A percentile compares a stretch with the other conserved stretches of the same genome.
These are phyloP conservation scores for Aspergillus fumigatus DNA, from an alignment of 2,329 filamentous ascomycete species.

Conservation along the genomic window DNA sequence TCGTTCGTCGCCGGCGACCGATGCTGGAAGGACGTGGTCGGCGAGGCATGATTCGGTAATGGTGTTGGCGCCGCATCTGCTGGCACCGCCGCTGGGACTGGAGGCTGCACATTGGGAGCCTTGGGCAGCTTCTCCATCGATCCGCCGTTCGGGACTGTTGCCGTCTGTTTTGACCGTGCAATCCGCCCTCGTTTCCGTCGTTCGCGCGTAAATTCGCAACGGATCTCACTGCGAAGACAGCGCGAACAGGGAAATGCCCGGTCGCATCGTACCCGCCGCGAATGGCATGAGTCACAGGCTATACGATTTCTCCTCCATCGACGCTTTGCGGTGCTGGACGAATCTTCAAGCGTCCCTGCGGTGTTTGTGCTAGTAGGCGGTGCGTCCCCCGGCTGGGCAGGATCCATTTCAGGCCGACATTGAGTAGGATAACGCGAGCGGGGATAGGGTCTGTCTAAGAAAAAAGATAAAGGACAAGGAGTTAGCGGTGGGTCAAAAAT, in stretches of 20 bases:
- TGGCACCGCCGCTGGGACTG: not conserved
- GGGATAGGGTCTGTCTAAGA: not conserved
- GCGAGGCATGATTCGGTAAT: constrained; percentile 17
- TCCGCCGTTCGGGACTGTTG: constrained; percentile 6
- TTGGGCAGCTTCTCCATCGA: constrained; percentile 3
- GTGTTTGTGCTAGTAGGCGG: constrained; percentile 13
- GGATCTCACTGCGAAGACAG: constrained; percentile 66
- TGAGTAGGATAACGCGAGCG: not conserved
- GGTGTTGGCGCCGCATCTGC: constrained; percentile 14
- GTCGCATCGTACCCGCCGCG: constrained; percentile 88
- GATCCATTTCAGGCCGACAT: constrained; percentile 31
- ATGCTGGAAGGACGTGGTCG: constrained; percentile 20
- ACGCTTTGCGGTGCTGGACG: constrained; percentile 24
- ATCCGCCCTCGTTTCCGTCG: constrained; percentile 93
- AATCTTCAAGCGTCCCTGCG: constrained; percentile 11
- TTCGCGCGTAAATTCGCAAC: constrained; percentile 84
- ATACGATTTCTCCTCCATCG: constrained; percentile 36
- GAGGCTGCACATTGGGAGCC: not conserved
- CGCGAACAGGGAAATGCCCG: constrained; percentile 87
- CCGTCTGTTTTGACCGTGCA: constrained; percentile 66
- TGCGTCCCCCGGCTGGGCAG: constrained; percentile 25
- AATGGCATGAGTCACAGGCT: constrained; percentile 93
- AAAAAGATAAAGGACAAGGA: not conserved
- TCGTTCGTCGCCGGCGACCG: constrained; percentile 28
- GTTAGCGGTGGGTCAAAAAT: not conserved